phyloP scores from a whole-genome alignment of 1,284 basidiomycete genomes.

The Cystobasidiaceae sp. region DNA sequence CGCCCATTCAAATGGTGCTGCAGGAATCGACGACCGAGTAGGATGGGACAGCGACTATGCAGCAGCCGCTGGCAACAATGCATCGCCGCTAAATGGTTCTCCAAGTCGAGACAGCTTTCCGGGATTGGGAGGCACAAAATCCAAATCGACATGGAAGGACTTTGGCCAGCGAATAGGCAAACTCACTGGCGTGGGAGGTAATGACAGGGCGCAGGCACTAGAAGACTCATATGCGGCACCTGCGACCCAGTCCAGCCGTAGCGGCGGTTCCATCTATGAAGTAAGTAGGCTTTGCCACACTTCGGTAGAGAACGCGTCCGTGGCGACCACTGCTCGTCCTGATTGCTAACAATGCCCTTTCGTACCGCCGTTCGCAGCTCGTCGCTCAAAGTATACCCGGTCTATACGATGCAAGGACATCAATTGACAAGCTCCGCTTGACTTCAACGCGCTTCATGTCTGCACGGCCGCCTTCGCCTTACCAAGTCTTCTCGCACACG shows the following conservation, averaged over 20 bases:
- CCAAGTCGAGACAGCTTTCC: conserved; percentile 15
- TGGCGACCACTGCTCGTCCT: background rate
- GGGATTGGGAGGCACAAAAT: background rate
- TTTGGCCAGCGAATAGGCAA: conserved; percentile 14
- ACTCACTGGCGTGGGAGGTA: conserved; percentile 1
- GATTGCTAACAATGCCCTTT: too few species aligned
- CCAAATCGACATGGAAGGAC: background rate
- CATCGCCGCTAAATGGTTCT: background rate
- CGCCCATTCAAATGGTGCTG: background rate
- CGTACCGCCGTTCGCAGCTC: too few species aligned
- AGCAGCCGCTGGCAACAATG: background rate
- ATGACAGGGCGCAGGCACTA: background rate
- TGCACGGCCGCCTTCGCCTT: conserved; percentile 16
- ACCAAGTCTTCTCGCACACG: conserved; percentile 7
- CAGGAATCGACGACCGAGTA: conserved; percentile 11
- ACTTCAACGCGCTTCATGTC: conserved; percentile 36
- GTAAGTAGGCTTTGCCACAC: conserved; percentile 8
- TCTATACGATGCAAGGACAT: conserved; percentile 36
- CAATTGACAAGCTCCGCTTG: conserved; percentile 37
- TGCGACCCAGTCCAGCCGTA: background rate
- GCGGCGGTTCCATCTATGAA: conserved; percentile 20
- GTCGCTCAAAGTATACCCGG: conserved; percentile 32
- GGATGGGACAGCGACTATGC: background rate
- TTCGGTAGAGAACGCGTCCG: background rate
- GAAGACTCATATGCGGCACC: background rate